Base-by-base conservation (phyloP, 202 grass and related monocot genomes). In the Dendrocalamus latiflorus region DNA sequence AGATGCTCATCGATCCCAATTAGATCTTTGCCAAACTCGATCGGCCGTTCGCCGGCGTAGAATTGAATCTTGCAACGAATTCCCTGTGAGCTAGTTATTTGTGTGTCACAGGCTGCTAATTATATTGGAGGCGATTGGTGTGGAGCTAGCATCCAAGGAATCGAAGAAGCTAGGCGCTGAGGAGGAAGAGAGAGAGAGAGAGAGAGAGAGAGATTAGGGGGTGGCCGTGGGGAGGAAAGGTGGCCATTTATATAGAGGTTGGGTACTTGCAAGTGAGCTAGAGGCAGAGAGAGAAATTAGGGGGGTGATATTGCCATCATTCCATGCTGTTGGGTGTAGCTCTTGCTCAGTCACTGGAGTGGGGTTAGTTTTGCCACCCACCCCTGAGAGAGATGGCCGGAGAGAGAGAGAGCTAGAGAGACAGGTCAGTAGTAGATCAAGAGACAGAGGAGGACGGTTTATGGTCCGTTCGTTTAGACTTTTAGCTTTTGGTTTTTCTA, bases 1-100 rank as follows among this genome's bases (percentile, higher is more conserved):
- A 90, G 87, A 95, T 95, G 85, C 95, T 98, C 95, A 98, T 98
- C 53, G 78, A 25, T 64, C n/a, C n/a, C n/a, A n/a, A 15, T 2
- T 7, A 7, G 58, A 61, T 30, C 13, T 47, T 1, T 5, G 15
- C 25, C n/a, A 6, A 58, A 2, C 15, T 66, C 13, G 7, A 4
- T 11, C 22, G 3, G 22, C 9, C 16, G 53, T 9, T 14, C 11
- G 76, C 33, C 28, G 28, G 76, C 4, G 12, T 15, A 3, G 58
- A 59, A 56, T 56, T 9, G 53, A n/a, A 25, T 51, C 44, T 51
- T 51, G 3, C 43, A 50, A 4, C 9, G 39, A 78, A 65, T 48
- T 37, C 24, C 42, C 49, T 58, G 10, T 13, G 55, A 57, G 4
- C 54, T 11, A 26, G 56, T 4, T 48, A 48, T 6, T 4, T 25